Conservation (phyloP, 2,329 filamentous ascomycete species). For the Cladosporium sphaerospermum region DNA sequence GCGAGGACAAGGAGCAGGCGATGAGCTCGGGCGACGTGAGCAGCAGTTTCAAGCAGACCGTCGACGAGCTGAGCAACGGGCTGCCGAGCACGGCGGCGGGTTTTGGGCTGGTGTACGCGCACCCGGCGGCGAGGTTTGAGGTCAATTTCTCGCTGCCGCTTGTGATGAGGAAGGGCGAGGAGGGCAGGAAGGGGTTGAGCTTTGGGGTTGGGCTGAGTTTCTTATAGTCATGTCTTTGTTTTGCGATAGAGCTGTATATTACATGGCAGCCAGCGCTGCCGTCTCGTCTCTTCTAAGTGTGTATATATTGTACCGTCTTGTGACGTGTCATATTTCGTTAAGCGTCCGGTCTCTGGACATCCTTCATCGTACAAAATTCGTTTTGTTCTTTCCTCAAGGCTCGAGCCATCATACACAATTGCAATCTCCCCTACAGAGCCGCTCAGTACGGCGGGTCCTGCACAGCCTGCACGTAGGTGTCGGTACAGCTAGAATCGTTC, state of each 20-base stretch:
- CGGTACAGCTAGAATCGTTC: constrained; percentile 27
- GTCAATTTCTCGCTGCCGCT: constrained; percentile 90
- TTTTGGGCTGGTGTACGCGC: constrained; percentile 86
- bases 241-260: background rate
- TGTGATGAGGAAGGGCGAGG: constrained; percentile 73
- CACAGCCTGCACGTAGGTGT: constrained; percentile 36
- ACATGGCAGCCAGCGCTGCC: background rate
- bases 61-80: constrained; percentile 66
- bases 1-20: constrained; percentile 35
- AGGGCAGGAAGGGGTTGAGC: constrained; percentile 83
- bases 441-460: constrained; percentile 32
- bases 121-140: constrained; percentile 88
- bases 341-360: no score
- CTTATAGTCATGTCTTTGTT: constrained; percentile 49
- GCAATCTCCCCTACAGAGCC: background rate
- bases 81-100: constrained; percentile 82
- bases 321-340: no score
- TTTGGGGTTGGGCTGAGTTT: constrained; percentile 97
- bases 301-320: background rate
- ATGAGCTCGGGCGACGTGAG: constrained; percentile 48
- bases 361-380: no score
- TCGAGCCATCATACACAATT: no score
- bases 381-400: no score
- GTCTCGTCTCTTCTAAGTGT: background rate
- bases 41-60: constrained; percentile 53